Evolutionary conservation across 2,329 filamentous ascomycete species (phyloP), one percentile per base, ranked within the genome.

Genomic region (Monosporascus sp.): DNA sequence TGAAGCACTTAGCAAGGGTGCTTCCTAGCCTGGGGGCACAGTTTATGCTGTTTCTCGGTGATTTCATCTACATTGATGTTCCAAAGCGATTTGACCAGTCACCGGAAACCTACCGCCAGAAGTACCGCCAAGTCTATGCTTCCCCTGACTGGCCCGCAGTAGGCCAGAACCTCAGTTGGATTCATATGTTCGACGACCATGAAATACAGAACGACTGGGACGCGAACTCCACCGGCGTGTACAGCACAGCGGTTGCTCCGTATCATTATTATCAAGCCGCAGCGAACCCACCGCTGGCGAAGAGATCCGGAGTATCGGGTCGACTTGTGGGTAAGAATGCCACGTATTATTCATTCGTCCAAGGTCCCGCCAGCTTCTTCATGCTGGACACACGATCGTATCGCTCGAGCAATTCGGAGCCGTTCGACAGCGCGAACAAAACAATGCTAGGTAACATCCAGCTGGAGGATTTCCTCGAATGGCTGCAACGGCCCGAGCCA

Each of bases 131-230:
- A 63, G 86, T 97, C n/a, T 99, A 99, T 66, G 88, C 90, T 0
- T 96, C 92, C 2, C 93, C 93, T 0, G 93, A 96, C 59, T 99
- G 94, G 94, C 77, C 82, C 1, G 75, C 84, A 0, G 85, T 89
- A 11, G 84, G 84, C 1, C 79, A 87, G 61, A 86, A 91, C 52
- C 76, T 97, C n/a, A 95, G 92, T 63, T 99, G 94, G 94, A 90
- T 97, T 45, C 94, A 99, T 66, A 92, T 96, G 2, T 82, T 97
- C 7, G 94, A 99, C 66, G 94, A 99, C 68, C 94, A 99, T 65
- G 94, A 99, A 68, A 97, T 99, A 57, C 82, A 83, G 5, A 97
- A 99, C 63, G 94, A 97, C 72, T 97, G 92, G 91, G 85, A 87
- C 55, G 78, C 81, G 19, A 94, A 93, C 67, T 87, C 83, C 16